Evolutionary conservation across 352 stramenopile species (phyloP).

Genomic region (Phytopythium aichiense): DNA sequence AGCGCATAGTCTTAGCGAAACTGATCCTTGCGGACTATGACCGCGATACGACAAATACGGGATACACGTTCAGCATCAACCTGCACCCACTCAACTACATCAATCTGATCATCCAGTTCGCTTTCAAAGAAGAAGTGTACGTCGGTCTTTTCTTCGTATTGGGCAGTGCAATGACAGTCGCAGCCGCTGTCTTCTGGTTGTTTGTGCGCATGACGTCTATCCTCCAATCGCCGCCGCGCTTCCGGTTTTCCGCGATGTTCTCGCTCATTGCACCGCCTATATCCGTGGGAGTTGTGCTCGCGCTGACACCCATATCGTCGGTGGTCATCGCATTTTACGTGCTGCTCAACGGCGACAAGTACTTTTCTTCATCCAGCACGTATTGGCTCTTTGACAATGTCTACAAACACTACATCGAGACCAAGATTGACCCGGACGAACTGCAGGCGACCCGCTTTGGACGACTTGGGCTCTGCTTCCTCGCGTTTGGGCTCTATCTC

Average conservation of each 20-base stretch:
- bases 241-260: slow-evolving; percentile 92
- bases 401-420: slow-evolving; percentile 84
- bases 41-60: slow-evolving; percentile 73
- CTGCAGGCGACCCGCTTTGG: slow-evolving; percentile 68
- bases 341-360: slow-evolving; percentile 59
- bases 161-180: slow-evolving; percentile 77
- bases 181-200: slow-evolving; percentile 87
- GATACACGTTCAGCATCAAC: slow-evolving; percentile 91
- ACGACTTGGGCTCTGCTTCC: slow-evolving; percentile 91
- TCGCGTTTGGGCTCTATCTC: slow-evolving; percentile 88
- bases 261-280: slow-evolving; percentile 88
- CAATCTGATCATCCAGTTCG: slow-evolving; percentile 95
- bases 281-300: slow-evolving; percentile 87
- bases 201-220: slow-evolving; percentile 89
- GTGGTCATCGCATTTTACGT: slow-evolving; percentile 67
- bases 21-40: slow-evolving; percentile 94
- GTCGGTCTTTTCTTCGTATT: slow-evolving; percentile 93
- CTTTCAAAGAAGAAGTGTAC: slow-evolving; percentile 92
- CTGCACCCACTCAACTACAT: slow-evolving; percentile 94
- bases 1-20: slow-evolving; percentile 90
- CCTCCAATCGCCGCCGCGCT: slow-evolving; percentile 87
- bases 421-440: slow-evolving; percentile 75
- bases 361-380: slow-evolving; percentile 26
- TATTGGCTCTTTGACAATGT: slow-evolving; percentile 83
- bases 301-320: slow-evolving; percentile 77